Evolutionary conservation across 2,329 filamentous ascomycete species (phyloP), one percentile per base, ranked within the genome.

Genomic region (Ophiostoma populinum): DNA sequence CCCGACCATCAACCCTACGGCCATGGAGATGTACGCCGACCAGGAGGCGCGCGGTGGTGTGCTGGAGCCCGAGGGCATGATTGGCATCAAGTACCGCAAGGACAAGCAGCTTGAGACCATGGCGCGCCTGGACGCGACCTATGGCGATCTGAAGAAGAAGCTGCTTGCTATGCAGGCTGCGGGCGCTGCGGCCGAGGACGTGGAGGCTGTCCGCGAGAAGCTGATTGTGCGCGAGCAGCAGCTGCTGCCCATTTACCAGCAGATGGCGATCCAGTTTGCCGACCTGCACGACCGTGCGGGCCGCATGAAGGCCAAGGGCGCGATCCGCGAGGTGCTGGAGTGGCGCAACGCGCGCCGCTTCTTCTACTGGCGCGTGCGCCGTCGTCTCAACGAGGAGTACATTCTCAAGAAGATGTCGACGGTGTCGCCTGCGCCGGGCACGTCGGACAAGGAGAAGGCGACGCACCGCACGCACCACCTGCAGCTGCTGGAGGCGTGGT

Each of bases 21-120:
- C 75, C 51, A 98, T 98, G 90, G 90, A 98, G 60, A 98, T 98
- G 90, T 98, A 98, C 55, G 90, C 90, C 37, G 90, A 98, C 51
- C 76, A 80, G 45, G 87, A 98, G 46, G 68, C 90, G 38, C 90
- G 90, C 42, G 90, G 87, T 61, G 90, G 90, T 77, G 86, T 98
- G 32, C 71, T 98, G 43, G 90, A 98, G 59, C 90, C 90, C 7
- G 90, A 98, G 56, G 90, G 90, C 64, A 95, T 95, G 52, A 77
- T 98, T 38, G 85, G 85, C 56, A 95, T 98, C 73, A 98, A 95
- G 63, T 98, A 86, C 69, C 81, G 83, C 55, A 87, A 82, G 57
- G 87, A 98, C 51, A 92, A 87, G 65, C 90, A 95, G 62, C 75
- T 98, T 16, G 80, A 92, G 55, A 94, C 87, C 39, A 98, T 98